These are phyloP conservation scores for Geotrichum carabidarum DNA, from an alignment of 1,139 yeast genomes.

Conservation along the genomic window DNA sequence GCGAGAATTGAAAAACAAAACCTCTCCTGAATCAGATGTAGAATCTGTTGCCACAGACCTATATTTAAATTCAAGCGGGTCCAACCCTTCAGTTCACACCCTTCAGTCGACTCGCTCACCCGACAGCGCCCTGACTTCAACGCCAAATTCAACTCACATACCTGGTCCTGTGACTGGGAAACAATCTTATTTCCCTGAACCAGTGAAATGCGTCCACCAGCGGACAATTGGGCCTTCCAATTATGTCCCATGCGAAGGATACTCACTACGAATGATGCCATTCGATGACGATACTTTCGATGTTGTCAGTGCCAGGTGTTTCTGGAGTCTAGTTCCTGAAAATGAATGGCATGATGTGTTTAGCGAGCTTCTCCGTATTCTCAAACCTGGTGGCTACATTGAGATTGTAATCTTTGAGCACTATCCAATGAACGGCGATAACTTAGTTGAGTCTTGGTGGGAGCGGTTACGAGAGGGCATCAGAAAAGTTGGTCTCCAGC, in stretches of 20 bases:
- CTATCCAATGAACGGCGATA: slow-evolving; percentile 26
- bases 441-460: slow-evolving; percentile 29
- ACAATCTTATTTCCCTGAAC: not conserved
- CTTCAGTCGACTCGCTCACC: too few species aligned
- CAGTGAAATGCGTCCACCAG: not conserved
- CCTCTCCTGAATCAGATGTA: too few species aligned
- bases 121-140: too few species aligned
- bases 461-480: slow-evolving; percentile 28
- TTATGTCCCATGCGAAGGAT: slow-evolving; percentile 34
- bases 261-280: slow-evolving; percentile 34
- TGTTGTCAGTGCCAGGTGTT: slow-evolving; percentile 33
- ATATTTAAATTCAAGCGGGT: too few species aligned
- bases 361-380: slow-evolving; percentile 38
- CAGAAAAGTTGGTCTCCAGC: slow-evolving; percentile 31
- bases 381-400: slow-evolving; percentile 42
- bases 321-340: slow-evolving; percentile 33
- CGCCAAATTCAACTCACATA: too few species aligned
- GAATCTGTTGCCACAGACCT: too few species aligned
- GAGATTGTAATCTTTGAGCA: slow-evolving; percentile 37
- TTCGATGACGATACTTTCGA: slow-evolving; percentile 38
- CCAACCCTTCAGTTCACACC: too few species aligned
- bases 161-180: too few species aligned
- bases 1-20: too few species aligned
- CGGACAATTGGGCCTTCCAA: slow-evolving; percentile 30
- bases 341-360: slow-evolving; percentile 39